Evolutionary conservation across 1,139 yeast species (phyloP).

Genomic region (Sugiyamaella pinicola): DNA sequence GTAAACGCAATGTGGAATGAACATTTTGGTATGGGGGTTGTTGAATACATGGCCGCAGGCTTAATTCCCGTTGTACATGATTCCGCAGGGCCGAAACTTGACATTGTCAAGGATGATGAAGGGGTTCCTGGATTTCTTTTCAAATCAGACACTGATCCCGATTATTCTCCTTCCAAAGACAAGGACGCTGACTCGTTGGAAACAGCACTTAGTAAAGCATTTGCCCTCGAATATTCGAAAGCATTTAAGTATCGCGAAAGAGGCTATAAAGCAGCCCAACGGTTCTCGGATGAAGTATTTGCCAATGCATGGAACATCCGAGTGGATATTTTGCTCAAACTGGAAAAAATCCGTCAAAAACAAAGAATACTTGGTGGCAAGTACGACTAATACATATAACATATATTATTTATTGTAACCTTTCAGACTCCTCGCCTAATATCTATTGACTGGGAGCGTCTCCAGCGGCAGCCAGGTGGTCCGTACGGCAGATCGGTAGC

Average conservation of each 20-base stretch:
- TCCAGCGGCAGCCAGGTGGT: no score
- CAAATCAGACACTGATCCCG: constrained; percentile 66
- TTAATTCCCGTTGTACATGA: constrained; percentile 89
- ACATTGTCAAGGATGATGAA: constrained; percentile 70
- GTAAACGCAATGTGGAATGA: constrained; percentile 99
- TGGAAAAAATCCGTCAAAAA: constrained; percentile 46
- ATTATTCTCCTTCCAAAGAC: constrained; percentile 25
- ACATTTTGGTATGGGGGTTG: constrained; percentile 97
- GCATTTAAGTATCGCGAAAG: constrained; percentile 52
- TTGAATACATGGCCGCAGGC: constrained; percentile 88
- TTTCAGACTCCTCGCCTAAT: no score
- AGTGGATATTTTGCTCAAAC: constrained; percentile 44
- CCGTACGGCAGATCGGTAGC: no score
- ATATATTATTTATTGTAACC: constrained; percentile 4
- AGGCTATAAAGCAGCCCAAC: constrained; percentile 57
- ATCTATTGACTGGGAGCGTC: not conserved
- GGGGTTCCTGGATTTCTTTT: constrained; percentile 71
- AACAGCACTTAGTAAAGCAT: constrained; percentile 49
- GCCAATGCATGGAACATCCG: constrained; percentile 57
- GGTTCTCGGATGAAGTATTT: constrained; percentile 72
- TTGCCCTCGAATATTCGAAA: constrained; percentile 46
- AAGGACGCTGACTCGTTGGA: constrained; percentile 41
- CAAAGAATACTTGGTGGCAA: constrained; percentile 29
- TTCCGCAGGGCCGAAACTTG: constrained; percentile 90
- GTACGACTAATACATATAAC: constrained; percentile 27